Base-by-base conservation (phyloP, 225 moss, liverwort and hornwort genomes). In the Polytrichum commune region DNA sequence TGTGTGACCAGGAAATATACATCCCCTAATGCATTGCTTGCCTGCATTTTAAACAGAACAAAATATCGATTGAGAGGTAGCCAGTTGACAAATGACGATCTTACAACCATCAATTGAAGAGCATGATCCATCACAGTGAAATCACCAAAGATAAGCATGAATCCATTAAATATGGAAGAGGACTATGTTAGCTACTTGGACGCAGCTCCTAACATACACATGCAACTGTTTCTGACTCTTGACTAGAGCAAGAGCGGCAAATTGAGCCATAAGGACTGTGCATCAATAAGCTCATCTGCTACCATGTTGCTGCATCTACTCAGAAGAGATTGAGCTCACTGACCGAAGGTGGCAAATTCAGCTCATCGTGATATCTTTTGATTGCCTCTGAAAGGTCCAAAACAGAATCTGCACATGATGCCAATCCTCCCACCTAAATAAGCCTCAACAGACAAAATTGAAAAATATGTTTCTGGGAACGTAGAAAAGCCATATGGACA, bases 351-450 rank as follows among this genome's bases (percentile, higher is more conserved):
- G 96, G 92, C 69, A 97, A 80, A 72, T 81, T 82, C 63, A 92
- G 85, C 46, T 90, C 92, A 66, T 89, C 86, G 70, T 92, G 89
- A 75, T 91, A 92, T 75, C 88, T 86, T 70, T 88, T 94, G 71
- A 94, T 88, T 54, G 96, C 96, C 79, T 91, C 93, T 6, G 92
- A 81, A 66, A 97, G 93, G 71, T 94, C 96, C 88, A 97, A 75
- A 62, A 86, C 84, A 77, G 78, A 87, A 77, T 73, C 92, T 93
- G 85, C 76, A 73, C 28, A 79, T 9, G 68, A 46, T 16, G 5
- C 65, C 16, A 56, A 64, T 32, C 54, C 60, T 84, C 60, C 54
- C 23, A 27, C 29, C 33, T 29, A 23, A 16, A 23, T 24, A n/a
- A 55, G n/a, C 53, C 6, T 55, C 69, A 29, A 29, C 20, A 70